phyloP scores from a whole-genome alignment of 371 early-diverging fungal species.

The Mortierella sp. region DNA sequence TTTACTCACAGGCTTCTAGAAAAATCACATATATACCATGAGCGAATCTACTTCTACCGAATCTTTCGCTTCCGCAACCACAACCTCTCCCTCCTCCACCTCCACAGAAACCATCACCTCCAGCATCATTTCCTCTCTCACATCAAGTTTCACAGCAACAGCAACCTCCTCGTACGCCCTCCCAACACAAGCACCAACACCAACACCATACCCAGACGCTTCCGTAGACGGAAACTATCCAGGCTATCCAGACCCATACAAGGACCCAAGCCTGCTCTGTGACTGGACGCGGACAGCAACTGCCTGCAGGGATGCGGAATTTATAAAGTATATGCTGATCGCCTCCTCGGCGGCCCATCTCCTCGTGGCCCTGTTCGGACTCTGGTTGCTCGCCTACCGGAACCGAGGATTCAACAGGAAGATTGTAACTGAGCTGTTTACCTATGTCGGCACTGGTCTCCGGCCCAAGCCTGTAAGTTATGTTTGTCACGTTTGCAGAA shows the following conservation, averaged over 20 bases:
- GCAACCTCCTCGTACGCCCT: neutral
- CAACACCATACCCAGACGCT: neutral
- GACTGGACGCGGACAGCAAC: conserved; percentile 43
- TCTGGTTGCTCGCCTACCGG: conserved; percentile 46
- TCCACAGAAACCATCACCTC: conserved; percentile 17
- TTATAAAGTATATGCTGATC: conserved; percentile 36
- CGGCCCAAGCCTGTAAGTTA: conserved; percentile 53
- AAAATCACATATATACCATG: conserved; percentile 10
- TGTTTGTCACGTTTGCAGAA: neutral
- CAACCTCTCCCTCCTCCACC: conserved; percentile 13
- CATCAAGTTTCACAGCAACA: conserved; percentile 17
- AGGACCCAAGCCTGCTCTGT: conserved; percentile 21
- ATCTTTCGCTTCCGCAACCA: neutral
- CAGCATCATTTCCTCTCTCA: conserved; percentile 13
- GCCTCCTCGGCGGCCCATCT: conserved; percentile 34
- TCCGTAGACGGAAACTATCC: neutral
- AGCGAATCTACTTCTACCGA: conserved; percentile 9
- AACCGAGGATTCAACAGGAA: conserved; percentile 48
- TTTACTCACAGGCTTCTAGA: neutral
- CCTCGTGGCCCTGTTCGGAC: conserved; percentile 26
- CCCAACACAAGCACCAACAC: conserved; percentile 11
- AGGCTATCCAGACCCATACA: neutral
- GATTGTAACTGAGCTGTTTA: conserved; percentile 49
- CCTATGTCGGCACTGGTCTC: conserved; percentile 44
- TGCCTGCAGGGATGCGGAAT: conserved; percentile 43